Conservation (phyloP, 2,329 filamentous ascomycete species). For the Dothidotthia symphoricarpi region DNA sequence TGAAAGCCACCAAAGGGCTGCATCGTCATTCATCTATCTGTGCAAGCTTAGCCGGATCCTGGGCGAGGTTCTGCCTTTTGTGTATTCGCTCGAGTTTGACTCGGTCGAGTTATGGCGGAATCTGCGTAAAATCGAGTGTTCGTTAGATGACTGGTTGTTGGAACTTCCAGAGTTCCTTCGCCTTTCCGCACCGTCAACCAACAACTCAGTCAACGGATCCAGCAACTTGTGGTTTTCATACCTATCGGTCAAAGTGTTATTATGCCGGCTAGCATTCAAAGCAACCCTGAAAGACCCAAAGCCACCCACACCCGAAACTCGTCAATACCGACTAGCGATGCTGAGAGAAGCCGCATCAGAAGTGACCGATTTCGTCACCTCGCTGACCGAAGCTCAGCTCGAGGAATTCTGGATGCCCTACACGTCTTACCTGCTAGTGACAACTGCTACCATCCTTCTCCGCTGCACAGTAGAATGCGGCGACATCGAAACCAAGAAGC, state of each 20-base stretch:
- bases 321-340: slow-evolving; percentile 10
- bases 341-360: slow-evolving; percentile 13
- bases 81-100: slow-evolving; percentile 14
- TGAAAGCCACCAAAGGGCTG: background rate
- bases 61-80: slow-evolving; percentile 15
- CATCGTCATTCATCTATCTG: slow-evolving; percentile 13
- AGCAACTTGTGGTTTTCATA: slow-evolving; percentile 21
- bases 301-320: slow-evolving; percentile 2
- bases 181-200: background rate
- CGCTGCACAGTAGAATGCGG: slow-evolving; percentile 15
- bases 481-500: slow-evolving; percentile 7
- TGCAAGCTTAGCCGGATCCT: slow-evolving; percentile 20
- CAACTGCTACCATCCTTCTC: slow-evolving; percentile 17
- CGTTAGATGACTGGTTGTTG: slow-evolving; percentile 13
- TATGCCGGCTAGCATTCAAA: slow-evolving; percentile 14
- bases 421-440: slow-evolving; percentile 19
- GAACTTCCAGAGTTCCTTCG: slow-evolving; percentile 10
- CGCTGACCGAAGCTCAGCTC: slow-evolving; percentile 10
- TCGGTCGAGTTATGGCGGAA: slow-evolving; percentile 6
- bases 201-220: slow-evolving; percentile 6
- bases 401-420: slow-evolving; percentile 25
- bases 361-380: slow-evolving; percentile 6
- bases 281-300: slow-evolving; percentile 4
- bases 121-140: slow-evolving; percentile 11
- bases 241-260: slow-evolving; percentile 14